phyloP scores from a whole-genome alignment of 371 early-diverging fungal genomes.

The Vairimorpha necatrix region DNA sequence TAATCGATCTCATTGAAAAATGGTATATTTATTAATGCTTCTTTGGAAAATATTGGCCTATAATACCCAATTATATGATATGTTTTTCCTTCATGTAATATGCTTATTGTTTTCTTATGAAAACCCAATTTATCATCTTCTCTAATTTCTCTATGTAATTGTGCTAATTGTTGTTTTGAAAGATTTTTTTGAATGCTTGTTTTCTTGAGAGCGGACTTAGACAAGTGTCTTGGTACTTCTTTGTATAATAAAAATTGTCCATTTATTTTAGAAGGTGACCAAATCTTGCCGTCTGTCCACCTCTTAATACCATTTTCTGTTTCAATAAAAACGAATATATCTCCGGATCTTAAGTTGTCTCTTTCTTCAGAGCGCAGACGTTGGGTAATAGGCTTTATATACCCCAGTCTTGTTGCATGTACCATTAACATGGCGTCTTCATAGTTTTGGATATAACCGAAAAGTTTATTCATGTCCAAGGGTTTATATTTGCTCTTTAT shows the following conservation, averaged over 20 bases:
- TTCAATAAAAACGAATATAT: slow-evolving; percentile 63
- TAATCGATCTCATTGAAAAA: slow-evolving; percentile 31
- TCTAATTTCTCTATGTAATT: slow-evolving; percentile 19
- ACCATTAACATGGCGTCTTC: slow-evolving; percentile 55
- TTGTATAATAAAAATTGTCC: slow-evolving; percentile 65
- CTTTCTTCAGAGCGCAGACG: slow-evolving; percentile 55
- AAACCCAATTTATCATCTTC: slow-evolving; percentile 48
- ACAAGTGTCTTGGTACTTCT: slow-evolving; percentile 60
- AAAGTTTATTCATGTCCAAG: slow-evolving; percentile 37
- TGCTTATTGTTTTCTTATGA: slow-evolving; percentile 60
- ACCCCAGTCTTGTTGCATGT: slow-evolving; percentile 54
- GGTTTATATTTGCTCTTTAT: not conserved
- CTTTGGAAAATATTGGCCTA: slow-evolving; percentile 51
- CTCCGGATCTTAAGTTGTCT: slow-evolving; percentile 53
- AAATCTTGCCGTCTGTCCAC: slow-evolving; percentile 65
- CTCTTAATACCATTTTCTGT: slow-evolving; percentile 61
- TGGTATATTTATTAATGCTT: slow-evolving; percentile 33
- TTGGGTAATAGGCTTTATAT: slow-evolving; percentile 39
- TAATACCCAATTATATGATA: slow-evolving; percentile 63
- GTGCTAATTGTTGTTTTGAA: slow-evolving; percentile 8
- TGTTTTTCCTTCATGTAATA: slow-evolving; percentile 40
- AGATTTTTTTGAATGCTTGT: slow-evolving; percentile 23
- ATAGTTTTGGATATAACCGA: slow-evolving; percentile 57
- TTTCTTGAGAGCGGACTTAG: slow-evolving; percentile 51
- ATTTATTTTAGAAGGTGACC: slow-evolving; percentile 65